Conservation (phyloP, 257 asterid species). For the Nemophila menziesii region DNA sequence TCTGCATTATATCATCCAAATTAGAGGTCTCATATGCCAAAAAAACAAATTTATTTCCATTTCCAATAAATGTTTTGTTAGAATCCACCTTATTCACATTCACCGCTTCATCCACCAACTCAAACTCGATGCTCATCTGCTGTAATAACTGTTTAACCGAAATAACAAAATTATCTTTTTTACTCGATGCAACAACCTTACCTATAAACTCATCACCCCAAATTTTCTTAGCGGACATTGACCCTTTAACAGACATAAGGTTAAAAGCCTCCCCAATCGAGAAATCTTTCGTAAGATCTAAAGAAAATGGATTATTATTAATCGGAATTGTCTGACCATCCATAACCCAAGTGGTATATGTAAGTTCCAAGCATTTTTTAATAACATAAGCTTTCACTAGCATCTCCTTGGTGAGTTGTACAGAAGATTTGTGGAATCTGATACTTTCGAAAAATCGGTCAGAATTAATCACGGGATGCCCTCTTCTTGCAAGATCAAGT, state of each 20-base stretch:
- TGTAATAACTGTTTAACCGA: constrained; percentile 44
- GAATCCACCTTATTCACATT: constrained; percentile 18
- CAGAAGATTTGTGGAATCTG: constrained; percentile 23
- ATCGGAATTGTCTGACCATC: constrained; percentile 56
- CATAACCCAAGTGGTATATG: constrained; percentile 43
- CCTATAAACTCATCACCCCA: constrained; percentile 36
- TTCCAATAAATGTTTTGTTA: constrained; percentile 23
- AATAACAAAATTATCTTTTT: constrained; percentile 19
- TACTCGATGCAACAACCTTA: constrained; percentile 26
- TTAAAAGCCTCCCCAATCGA: constrained; percentile 35
- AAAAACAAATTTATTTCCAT: constrained; percentile 29
- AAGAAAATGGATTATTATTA: constrained; percentile 29
- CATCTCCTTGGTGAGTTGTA: constrained; percentile 38
- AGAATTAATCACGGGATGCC: constrained; percentile 59
- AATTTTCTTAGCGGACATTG: constrained; percentile 33
- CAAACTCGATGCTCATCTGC: constrained; percentile 23
- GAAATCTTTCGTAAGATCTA: constrained; percentile 30
- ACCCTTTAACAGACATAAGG: constrained; percentile 42
- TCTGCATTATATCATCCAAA: constrained; percentile 31
- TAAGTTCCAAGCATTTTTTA: constrained; percentile 52
- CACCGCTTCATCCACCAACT: constrained; percentile 41
- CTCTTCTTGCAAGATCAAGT: constrained; percentile 78
- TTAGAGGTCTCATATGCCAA: constrained; percentile 58
- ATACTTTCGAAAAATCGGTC: constrained; percentile 28
- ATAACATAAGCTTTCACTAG: constrained; percentile 38